Evolutionary conservation across 2,329 filamentous ascomycete species (phyloP).

Genomic region (Cercospora brassicicola): DNA sequence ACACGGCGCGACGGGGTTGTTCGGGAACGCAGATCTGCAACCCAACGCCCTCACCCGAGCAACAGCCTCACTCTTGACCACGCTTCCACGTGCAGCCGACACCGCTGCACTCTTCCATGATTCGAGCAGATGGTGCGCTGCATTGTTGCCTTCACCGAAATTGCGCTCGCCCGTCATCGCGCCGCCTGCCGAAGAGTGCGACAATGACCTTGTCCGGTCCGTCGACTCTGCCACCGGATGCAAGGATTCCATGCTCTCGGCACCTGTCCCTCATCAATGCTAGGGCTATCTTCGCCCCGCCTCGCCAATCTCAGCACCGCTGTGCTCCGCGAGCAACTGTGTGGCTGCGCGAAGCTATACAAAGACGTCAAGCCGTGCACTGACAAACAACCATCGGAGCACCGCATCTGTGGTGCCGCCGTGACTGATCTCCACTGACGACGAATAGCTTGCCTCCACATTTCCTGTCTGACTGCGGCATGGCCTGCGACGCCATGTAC

Average conservation of each 20-base stretch:
- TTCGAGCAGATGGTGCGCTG: background rate
- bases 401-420: constrained; percentile 1
- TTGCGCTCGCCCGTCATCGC: background rate
- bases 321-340: background rate
- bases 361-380: background rate
- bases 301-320: background rate
- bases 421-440: background rate
- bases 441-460: background rate
- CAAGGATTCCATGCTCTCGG: background rate
- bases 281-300: background rate
- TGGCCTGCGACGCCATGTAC: background rate
- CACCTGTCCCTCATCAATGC: background rate
- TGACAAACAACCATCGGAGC: constrained; percentile 1
- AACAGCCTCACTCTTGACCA: background rate
- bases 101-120: background rate
- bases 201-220: background rate
- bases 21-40: constrained; percentile 1
- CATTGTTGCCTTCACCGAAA: background rate
- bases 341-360: background rate
- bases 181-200: background rate
- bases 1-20: background rate
- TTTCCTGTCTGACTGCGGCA: background rate
- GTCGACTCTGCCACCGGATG: background rate
- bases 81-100: background rate
- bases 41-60: background rate